phyloP scores from a whole-genome alignment of 768 basidiomycete genomes.

The Lepiota subincarnata region DNA sequence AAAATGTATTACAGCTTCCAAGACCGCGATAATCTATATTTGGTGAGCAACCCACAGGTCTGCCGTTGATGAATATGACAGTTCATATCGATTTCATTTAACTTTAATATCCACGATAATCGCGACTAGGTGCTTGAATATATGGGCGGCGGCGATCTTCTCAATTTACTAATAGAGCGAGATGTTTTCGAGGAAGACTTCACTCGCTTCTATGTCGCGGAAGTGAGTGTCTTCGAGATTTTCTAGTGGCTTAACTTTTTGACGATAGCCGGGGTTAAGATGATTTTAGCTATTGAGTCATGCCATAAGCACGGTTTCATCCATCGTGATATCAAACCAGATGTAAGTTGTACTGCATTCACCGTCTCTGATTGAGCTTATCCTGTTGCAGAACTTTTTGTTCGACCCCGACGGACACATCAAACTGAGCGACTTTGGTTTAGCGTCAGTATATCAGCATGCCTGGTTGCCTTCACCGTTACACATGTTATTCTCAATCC shows the following conservation, averaged over 20 bases:
- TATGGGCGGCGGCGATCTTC: conserved; percentile 95
- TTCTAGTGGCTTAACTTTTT: conserved; percentile 12
- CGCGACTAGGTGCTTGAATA: conserved; percentile 76
- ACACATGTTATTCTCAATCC: conserved; percentile 17
- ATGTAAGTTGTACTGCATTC: conserved; percentile 46
- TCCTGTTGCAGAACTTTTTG: conserved; percentile 74
- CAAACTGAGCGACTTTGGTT: conserved; percentile 91
- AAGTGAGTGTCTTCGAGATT: conserved; percentile 44
- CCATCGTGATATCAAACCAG: conserved; percentile 96
- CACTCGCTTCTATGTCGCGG: conserved; percentile 90
- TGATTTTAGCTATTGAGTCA: conserved; percentile 90
- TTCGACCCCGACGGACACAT: conserved; percentile 94
- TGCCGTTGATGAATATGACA: conserved; percentile 27
- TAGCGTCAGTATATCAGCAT: conserved; percentile 66
- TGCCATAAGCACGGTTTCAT: conserved; percentile 96
- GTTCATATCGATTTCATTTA: conserved; percentile 58
- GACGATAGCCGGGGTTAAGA: conserved; percentile 41
- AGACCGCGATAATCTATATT: conserved; percentile 91
- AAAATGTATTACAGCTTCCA: conserved; percentile 91
- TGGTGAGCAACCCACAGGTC: conserved; percentile 52
- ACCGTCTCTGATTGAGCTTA: conserved; percentile 15
- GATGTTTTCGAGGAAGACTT: conserved; percentile 90
- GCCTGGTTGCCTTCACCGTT: conserved; percentile 11
- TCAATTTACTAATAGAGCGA: conserved; percentile 91
- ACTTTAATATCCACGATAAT: conserved; percentile 21